Conservation (phyloP, 805 yeast genomes). For the Kockiozyma suomiensis region DNA sequence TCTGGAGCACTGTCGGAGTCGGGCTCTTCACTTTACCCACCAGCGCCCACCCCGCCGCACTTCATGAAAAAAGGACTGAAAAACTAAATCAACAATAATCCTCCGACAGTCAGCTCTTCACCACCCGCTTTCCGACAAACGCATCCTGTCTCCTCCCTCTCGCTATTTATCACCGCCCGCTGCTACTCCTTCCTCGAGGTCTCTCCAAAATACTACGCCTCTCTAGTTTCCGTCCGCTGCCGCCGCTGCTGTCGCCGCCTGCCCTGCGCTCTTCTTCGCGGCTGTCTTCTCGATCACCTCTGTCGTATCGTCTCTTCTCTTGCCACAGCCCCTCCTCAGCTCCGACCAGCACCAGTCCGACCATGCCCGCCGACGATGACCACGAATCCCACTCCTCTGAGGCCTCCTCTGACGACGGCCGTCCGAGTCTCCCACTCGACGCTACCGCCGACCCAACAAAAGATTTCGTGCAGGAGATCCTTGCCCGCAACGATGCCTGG, state of each 20-base stretch:
- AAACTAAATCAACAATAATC: too few species aligned
- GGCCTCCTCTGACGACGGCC: background rate
- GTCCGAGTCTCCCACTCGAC: background rate
- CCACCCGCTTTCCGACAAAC: background rate
- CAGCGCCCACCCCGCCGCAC: too few species aligned
- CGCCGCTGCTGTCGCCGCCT: background rate
- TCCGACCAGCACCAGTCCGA: background rate
- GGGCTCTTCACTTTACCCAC: too few species aligned
- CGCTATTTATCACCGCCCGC: background rate
- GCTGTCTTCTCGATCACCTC: background rate
- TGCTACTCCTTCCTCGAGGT: background rate
- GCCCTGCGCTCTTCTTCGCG: background rate
- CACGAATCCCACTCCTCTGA: background rate
- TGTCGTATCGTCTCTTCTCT: too few species aligned
- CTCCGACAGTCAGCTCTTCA: too few species aligned
- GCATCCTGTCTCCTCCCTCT: background rate
- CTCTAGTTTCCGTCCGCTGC: background rate
- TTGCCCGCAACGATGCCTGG: conserved; percentile 51
- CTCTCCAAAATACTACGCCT: background rate
- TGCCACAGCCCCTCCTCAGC: background rate
- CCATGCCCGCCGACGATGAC: background rate
- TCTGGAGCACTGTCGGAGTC: too few species aligned
- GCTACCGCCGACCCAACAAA: conserved; percentile 14
- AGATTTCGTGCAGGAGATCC: conserved; percentile 33
- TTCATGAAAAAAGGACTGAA: too few species aligned